These are phyloP conservation scores for Colletotrichum graminicola DNA, from an alignment of 2,329 filamentous ascomycete species.

Conservation along the genomic window DNA sequence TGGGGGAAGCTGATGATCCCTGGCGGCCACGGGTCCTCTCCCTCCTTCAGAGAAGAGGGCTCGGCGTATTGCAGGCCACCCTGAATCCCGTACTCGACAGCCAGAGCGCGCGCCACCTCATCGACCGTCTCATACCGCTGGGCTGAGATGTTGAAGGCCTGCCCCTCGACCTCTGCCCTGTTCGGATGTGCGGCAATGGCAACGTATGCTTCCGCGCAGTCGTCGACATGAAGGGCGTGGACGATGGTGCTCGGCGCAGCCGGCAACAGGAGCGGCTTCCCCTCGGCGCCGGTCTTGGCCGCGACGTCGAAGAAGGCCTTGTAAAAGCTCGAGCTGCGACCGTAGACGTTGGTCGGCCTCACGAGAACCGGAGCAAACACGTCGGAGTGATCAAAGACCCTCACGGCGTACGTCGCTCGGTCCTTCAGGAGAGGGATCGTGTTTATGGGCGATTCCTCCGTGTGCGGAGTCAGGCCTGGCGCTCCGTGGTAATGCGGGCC, in stretches of 20 bases:
- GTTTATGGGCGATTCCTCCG: constrained; percentile 56
- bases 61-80: constrained; percentile 48
- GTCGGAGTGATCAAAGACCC: constrained; percentile 54
- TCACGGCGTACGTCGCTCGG: constrained; percentile 51
- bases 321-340: constrained; percentile 60
- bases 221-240: constrained; percentile 63
- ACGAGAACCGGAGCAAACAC: constrained; percentile 59
- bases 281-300: constrained; percentile 34
- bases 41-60: constrained; percentile 35
- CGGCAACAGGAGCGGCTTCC: constrained; percentile 48
- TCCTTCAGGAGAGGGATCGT: constrained; percentile 45
- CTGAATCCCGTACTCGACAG: constrained; percentile 55
- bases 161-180: constrained; percentile 50
- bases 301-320: constrained; percentile 55
- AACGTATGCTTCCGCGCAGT: constrained; percentile 62
- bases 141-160: constrained; percentile 61
- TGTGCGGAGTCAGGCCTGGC: constrained; percentile 54
- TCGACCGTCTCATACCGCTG: constrained; percentile 58
- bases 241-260: constrained; percentile 54
- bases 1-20: constrained; percentile 54
- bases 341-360: constrained; percentile 62
- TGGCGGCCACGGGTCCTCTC: constrained; percentile 40
- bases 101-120: constrained; percentile 55
- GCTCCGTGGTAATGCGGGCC: constrained; percentile 51
- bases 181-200: constrained; percentile 55